Evolutionary conservation across 352 stramenopile genomes (phyloP), one percentile per base, ranked within the genome.

Genomic region (Blastocystis sp.): DNA sequence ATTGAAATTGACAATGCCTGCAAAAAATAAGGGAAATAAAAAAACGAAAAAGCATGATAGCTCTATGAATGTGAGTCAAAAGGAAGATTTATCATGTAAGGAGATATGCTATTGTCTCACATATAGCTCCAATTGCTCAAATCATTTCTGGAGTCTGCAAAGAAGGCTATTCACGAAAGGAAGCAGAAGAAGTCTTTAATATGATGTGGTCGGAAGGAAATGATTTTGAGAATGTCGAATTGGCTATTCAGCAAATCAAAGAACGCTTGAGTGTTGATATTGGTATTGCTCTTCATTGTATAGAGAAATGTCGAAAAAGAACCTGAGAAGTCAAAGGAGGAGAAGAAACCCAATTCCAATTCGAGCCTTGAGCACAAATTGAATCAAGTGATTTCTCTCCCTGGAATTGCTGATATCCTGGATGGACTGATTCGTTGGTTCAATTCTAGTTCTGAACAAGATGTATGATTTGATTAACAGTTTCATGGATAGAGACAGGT

Each of bases 1-100:
- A 37, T 37, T 65, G 57, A 73, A 39, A 35, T 73, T 11, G 19
- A 73, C 42, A 46, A 39, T 73, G 42, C n/a, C 21, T 11, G 43
- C 46, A 32, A 65, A 42, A 51, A 83, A 83, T 19, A 83, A 83
- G 58, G 57, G 43, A 66, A 83, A 83, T 46, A 83, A 83, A 37
- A 83, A 83, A 43, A 9, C n/a, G 9, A 83, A 61, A 61, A n/a
- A 61, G 27, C 19, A 32, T 7, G 54, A 46, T 46, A 46, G 39
- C 9, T 9, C 39, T 46, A 46, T 46, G 39, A 46, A 46, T 46
- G 39, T 9, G 39, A 46, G 39, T 46, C 39, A 2, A 9, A 46
- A 46, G 39, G 39, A 2, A 46, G 39, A 46, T 46, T 46, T 9
- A 46, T 46, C 39, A 9, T 46, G 39, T 46, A 46, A 46, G 9